Conservation (phyloP, 2,329 filamentous ascomycete species). For the Aureobasidium sp. region DNA sequence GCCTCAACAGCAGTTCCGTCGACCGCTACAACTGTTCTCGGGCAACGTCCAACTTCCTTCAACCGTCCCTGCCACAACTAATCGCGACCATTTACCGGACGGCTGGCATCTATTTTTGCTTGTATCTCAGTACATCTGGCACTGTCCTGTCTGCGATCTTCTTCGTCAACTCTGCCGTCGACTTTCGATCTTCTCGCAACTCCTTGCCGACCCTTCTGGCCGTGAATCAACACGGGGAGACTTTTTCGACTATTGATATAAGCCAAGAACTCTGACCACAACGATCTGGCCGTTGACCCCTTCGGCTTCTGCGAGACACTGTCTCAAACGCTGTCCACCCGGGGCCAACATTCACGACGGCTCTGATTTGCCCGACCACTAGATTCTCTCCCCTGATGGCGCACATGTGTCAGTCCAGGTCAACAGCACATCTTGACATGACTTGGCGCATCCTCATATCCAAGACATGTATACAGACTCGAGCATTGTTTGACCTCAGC, state of each 20-base stretch:
- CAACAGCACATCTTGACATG: neutral
- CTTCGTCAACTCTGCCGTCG: neutral
- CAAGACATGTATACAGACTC: neutral
- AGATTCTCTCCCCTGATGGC: neutral
- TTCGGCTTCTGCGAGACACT: slow-evolving; percentile 1
- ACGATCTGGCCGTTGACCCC: neutral
- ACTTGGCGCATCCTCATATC: neutral
- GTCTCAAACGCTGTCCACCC: neutral
- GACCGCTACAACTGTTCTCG: neutral
- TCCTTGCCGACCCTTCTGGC: slow-evolving; percentile 5
- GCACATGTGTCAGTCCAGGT: neutral
- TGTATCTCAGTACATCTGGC: neutral
- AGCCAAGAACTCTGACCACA: neutral
- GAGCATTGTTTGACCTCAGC: neutral
- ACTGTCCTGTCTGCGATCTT: neutral
- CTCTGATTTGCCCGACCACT: neutral
- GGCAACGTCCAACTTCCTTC: neutral
- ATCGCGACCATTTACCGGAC: neutral
- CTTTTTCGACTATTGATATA: neutral
- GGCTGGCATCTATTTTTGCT: neutral
- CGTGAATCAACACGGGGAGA: neutral
- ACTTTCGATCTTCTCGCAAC: neutral
- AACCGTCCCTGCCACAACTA: neutral
- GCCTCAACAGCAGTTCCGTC: neutral
- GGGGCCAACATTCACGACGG: too few species aligned